These are phyloP conservation scores for Martiniozyma asiatica DNA, from an alignment of 1,139 yeast genomes.

Conservation along the genomic window DNA sequence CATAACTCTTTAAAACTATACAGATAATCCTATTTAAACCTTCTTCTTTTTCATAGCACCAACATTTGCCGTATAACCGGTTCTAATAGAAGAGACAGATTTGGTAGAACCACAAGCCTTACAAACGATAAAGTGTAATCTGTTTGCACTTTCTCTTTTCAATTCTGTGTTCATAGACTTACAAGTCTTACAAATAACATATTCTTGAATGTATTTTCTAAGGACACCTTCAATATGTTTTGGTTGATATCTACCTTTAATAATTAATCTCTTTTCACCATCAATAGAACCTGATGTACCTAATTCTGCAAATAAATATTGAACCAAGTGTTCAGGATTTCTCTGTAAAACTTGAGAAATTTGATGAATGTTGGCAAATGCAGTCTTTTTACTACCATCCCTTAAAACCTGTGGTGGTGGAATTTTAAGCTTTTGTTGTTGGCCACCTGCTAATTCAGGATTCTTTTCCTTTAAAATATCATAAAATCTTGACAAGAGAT, in stretches of 20 bases:
- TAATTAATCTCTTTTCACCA: conserved; percentile 91
- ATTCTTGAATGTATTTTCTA: conserved; percentile 92
- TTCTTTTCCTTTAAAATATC: conserved; percentile 77
- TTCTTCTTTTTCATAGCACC: conserved; percentile 53
- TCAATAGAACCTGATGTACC: conserved; percentile 99
- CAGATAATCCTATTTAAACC: too few relatives aligned
- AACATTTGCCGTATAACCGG: conserved; percentile 98
- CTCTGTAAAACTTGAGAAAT: conserved; percentile 91
- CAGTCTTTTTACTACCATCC: conserved; percentile 94
- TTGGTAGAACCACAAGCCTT: conserved; percentile 97
- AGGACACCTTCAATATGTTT: conserved; percentile 94
- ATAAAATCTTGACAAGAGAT: conserved; percentile 74
- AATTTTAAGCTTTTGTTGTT: conserved; percentile 87
- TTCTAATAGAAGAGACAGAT: conserved; percentile 93
- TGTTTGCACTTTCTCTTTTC: conserved; percentile 89
- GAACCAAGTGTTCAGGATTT: conserved; percentile 93
- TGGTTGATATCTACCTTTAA: conserved; percentile 97
- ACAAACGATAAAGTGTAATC: conserved; percentile 95
- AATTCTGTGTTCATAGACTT: conserved; percentile 94
- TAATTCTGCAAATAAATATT: conserved; percentile 92
- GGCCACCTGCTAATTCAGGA: conserved; percentile 97
- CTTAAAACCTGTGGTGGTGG: conserved; percentile 97
- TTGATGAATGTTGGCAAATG: conserved; percentile 91
- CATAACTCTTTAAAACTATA: too few relatives aligned
- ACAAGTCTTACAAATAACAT: conserved; percentile 97